Evolutionary conservation across 768 basidiomycete species (phyloP).

Genomic region (Tulasnella sp.): DNA sequence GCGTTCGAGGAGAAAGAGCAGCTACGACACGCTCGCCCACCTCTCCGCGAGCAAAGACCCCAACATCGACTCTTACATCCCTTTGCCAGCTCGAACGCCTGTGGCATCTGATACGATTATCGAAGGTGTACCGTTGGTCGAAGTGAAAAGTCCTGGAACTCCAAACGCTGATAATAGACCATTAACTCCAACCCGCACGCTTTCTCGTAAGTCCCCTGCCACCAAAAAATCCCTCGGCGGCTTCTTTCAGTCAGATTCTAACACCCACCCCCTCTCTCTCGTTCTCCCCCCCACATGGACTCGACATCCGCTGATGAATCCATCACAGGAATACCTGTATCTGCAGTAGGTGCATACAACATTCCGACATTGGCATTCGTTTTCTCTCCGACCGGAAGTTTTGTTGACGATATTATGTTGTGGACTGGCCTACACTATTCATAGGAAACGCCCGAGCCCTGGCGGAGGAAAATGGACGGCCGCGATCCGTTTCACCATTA

Average conservation of each 20-base stretch:
- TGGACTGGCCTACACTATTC: not conserved
- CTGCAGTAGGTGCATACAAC: constrained; percentile 61
- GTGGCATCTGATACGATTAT: constrained; percentile 36
- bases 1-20: constrained; percentile 6
- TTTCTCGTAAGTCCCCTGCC: constrained; percentile 57
- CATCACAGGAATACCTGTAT: constrained; percentile 58
- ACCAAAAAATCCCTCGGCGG: not conserved
- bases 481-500: constrained; percentile 26
- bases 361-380: not conserved
- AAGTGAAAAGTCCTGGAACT: constrained; percentile 28
- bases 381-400: not conserved
- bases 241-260: constrained; percentile 5
- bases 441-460: constrained; percentile 77
- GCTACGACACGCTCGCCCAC: constrained; percentile 10
- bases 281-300: not conserved
- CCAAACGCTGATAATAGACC: constrained; percentile 43
- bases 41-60: constrained; percentile 7
- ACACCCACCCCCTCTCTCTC: constrained; percentile 8
- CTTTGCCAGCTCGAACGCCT: constrained; percentile 6
- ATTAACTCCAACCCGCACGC: constrained; percentile 65
- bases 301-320: not conserved
- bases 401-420: not conserved
- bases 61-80: constrained; percentile 1
- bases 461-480: constrained; percentile 54
- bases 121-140: constrained; percentile 67